Conservation (phyloP, 2,329 filamentous ascomycete species). For the Acrocalymma vagum region DNA sequence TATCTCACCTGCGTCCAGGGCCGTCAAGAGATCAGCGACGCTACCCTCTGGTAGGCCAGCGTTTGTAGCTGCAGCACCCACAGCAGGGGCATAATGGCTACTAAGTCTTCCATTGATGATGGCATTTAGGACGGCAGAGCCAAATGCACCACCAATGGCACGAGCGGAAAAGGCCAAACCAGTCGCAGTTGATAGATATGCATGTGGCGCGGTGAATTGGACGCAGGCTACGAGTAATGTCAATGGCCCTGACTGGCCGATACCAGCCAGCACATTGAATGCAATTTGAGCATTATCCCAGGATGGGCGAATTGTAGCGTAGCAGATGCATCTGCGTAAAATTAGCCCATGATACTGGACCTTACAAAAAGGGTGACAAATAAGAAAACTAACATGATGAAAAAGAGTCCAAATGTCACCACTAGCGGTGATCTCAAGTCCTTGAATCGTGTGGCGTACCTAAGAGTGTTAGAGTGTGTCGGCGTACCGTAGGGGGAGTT, state of each 20-base stretch:
- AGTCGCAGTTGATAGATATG: constrained; percentile 38
- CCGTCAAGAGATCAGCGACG: constrained; percentile 24
- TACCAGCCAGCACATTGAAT: constrained; percentile 35
- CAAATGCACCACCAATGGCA: constrained; percentile 42
- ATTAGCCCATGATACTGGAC: too few relatives aligned
- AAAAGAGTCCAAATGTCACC: constrained; percentile 31
- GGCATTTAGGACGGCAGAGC: constrained; percentile 39
- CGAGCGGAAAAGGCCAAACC: constrained; percentile 43
- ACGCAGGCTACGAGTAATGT: constrained; percentile 42
- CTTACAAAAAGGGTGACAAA: too few relatives aligned
- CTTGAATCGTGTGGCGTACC: constrained; percentile 35
- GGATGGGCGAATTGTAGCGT: constrained; percentile 31
- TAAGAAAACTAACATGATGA: too few relatives aligned
- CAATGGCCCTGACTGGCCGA: constrained; percentile 37
- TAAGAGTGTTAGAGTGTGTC: too few relatives aligned
- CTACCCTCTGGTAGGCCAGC: constrained; percentile 32
- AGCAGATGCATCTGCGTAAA: constrained; percentile 34
- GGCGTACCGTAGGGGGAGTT: too few relatives aligned
- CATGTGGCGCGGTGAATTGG: constrained; percentile 42
- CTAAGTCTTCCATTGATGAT: constrained; percentile 34
- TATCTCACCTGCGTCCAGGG: constrained; percentile 15
- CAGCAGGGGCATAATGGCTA: constrained; percentile 27
- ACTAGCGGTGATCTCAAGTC: constrained; percentile 39
- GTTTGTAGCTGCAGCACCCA: constrained; percentile 27
- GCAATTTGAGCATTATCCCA: constrained; percentile 36